These are phyloP conservation scores for Teratosphaeria gauchensis DNA, from an alignment of 2,329 filamentous ascomycete genomes.

Conservation along the genomic window DNA sequence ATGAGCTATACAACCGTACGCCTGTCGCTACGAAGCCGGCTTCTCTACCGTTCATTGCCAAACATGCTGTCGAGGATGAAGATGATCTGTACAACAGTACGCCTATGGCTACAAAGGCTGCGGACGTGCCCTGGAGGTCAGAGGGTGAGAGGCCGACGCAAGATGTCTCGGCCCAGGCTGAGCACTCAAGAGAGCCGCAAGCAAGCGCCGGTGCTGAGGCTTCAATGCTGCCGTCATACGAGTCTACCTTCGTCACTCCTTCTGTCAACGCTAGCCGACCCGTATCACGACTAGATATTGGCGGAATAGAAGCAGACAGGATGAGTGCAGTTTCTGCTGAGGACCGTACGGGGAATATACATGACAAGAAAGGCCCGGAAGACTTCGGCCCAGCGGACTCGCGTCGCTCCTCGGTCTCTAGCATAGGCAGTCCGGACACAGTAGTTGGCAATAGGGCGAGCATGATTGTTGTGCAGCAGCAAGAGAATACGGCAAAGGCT, in stretches of 20 bases:
- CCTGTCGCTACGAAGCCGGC: slow-evolving; percentile 1
- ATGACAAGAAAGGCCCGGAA: slow-evolving; percentile 5
- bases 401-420: slow-evolving; percentile 19
- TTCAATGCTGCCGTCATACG: neutral
- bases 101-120: slow-evolving; percentile 3
- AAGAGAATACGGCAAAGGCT: neutral
- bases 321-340: slow-evolving; percentile 17
- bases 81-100: slow-evolving; percentile 9
- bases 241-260: neutral
- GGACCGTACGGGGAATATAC: neutral
- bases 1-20: slow-evolving; percentile 1
- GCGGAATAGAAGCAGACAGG: neutral
- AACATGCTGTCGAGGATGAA: slow-evolving; percentile 4
- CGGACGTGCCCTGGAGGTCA: neutral
- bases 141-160: neutral
- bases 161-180: neutral
- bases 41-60: neutral
- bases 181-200: neutral
- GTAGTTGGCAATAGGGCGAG: neutral
- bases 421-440: slow-evolving; percentile 12
- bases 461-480: slow-evolving; percentile 1
- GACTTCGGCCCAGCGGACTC: slow-evolving; percentile 2
- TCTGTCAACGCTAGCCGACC: neutral
- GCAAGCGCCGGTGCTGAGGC: neutral
- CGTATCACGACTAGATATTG: neutral